A percentile compares a stretch with the other conserved stretches of the same genome.
phyloP scores from a whole-genome alignment of 352 stramenopile species.

The Globisporangium acanthophoron region DNA sequence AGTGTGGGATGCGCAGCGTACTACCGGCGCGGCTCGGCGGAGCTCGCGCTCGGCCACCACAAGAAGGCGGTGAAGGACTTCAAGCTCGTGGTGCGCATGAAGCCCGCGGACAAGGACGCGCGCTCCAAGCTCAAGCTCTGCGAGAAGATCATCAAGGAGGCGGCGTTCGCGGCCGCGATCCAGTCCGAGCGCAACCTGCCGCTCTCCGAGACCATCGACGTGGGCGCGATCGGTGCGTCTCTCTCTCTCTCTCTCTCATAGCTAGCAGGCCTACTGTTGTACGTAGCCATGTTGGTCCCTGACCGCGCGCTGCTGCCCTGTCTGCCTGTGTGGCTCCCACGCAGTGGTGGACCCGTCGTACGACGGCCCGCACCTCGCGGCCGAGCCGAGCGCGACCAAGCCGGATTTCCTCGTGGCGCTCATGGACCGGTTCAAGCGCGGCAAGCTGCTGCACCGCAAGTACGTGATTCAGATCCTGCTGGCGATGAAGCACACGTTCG shows the following conservation, averaged over 20 bases:
- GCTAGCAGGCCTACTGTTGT: background rate
- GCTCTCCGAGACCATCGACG: constrained; percentile 91
- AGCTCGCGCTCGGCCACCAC: constrained; percentile 95
- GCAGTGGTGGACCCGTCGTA: constrained; percentile 77
- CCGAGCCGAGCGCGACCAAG: constrained; percentile 47
- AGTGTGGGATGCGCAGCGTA: constrained; percentile 62
- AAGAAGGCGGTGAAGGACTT: constrained; percentile 98
- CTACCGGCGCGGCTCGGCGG: constrained; percentile 95
- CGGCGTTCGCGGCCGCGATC: constrained; percentile 96
- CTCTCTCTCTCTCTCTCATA: background rate
- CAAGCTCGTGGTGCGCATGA: constrained; percentile 92
- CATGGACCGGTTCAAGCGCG: constrained; percentile 94
- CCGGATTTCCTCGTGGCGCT: constrained; percentile 88
- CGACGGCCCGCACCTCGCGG: constrained; percentile 66
- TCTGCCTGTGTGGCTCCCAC: no score
- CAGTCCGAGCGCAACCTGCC: constrained; percentile 91
- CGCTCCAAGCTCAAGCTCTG: constrained; percentile 93
- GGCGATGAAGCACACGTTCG: constrained; percentile 89
- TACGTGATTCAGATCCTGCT: constrained; percentile 96
- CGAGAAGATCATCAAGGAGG: constrained; percentile 96
- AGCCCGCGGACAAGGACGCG: constrained; percentile 93
- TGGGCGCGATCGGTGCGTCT: constrained; percentile 62
- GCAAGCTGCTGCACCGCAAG: constrained; percentile 97
- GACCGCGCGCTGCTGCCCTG: background rate
- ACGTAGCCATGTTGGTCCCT: background rate